Base-by-base conservation (phyloP, 441 rosid species). In the Euphorbia schlechtendalii region DNA sequence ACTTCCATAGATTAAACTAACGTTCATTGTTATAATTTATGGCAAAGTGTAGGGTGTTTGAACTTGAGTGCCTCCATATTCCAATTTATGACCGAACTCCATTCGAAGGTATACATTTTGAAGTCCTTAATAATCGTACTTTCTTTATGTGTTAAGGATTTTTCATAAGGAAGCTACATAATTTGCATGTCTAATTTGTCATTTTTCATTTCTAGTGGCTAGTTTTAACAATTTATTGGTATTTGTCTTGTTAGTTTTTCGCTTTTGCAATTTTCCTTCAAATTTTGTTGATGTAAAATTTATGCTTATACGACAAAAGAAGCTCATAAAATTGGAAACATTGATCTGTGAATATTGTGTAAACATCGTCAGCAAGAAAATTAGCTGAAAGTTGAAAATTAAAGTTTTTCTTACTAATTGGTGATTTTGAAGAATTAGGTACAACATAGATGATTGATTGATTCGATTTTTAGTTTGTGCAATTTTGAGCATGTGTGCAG, bases 21-120 rank as follows among this genome's bases (percentile, higher is more conserved):
- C 20, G 20, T 57, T 30, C 34, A 13, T 25, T 13, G 51, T 65
- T 56, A n/a, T 21, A 53, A 66, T 62, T 73, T 46, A 61, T 59
- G 74, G 41, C 30, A 52, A 43, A 46, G 38, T 74, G 71, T 91
- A 93, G 97, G 80, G 95, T 75, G 32, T 93, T 93, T 78, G 89
- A 88, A 76, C 86, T 93, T 69, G 74, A 79, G 72, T 93, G 96
- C 84, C 86, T 90, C 72, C 99, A 87, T 65, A 80, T 90, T 74
- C 99, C 97, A 17, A 84, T 81, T 46, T 36, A 70, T 61, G 95
- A 93, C 71, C 84, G 83, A 71, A 93, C 95, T 51, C 87, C 95
- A 53, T 86, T 90, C 67, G 81, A 82, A 82, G 98, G 97, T 90
- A 28, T 46, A 36, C 41, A 56, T 65, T 69, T 72, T 66, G 54